A percentile compares a stretch with the other conserved stretches of the same genome.
These are phyloP conservation scores for Phytopythium montanum DNA, from an alignment of 352 stramenopile genomes.

Conservation along the genomic window DNA sequence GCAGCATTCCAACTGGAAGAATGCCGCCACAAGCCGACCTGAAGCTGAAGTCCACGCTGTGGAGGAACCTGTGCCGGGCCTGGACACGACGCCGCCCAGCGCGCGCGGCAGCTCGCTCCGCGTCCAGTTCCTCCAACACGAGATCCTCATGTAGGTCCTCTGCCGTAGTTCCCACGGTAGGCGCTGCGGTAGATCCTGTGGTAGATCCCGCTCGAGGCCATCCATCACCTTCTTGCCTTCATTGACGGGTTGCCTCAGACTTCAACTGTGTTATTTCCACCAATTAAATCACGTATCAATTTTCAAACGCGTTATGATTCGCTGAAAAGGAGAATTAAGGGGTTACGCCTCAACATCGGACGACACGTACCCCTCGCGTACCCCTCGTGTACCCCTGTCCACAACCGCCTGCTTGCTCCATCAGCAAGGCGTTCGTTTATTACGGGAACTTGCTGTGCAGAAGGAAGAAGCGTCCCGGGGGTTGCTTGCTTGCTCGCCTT, in stretches of 20 bases:
- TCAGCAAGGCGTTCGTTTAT: not conserved
- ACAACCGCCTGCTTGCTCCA: not conserved
- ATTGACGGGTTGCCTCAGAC: not conserved
- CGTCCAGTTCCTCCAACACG: constrained; percentile 2
- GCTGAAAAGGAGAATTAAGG: not conserved
- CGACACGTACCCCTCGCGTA: not conserved
- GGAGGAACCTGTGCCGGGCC: not conserved
- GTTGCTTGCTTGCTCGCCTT: not conserved
- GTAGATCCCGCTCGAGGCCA: too few species aligned
- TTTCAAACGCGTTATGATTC: not conserved
- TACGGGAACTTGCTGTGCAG: not conserved
- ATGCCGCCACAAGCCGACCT: not conserved
- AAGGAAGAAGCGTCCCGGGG: not conserved
- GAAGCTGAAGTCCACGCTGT: not conserved
- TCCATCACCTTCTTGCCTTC: too few species aligned
- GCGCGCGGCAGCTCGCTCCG: constrained; percentile 6
- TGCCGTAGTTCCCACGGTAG: too few species aligned
- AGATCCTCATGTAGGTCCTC: constrained; percentile 2
- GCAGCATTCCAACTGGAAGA: not conserved
- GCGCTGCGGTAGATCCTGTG: too few species aligned
- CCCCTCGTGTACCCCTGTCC: not conserved
- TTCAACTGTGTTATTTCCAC: not conserved
- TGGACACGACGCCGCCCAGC: not conserved
- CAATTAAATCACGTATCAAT: not conserved
- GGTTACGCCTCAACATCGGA: not conserved